phyloP scores from a whole-genome alignment of 352 stramenopile species.

The Pythium plurisporium region DNA sequence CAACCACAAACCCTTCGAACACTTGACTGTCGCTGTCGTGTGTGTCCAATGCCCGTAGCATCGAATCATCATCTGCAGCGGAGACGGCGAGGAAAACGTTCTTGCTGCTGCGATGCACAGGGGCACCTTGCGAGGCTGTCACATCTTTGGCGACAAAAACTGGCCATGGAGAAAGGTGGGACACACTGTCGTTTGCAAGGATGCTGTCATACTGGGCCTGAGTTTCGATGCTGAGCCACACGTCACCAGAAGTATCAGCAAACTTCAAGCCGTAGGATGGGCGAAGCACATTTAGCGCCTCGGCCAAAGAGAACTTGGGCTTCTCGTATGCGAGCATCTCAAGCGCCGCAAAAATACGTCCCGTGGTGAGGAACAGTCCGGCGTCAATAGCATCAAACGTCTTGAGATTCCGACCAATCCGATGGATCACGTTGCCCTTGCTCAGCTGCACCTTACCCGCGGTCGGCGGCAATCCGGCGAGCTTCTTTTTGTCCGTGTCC shows the following conservation, averaged over 20 bases:
- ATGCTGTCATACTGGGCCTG: conserved; percentile 61
- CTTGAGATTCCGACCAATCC: conserved; percentile 64
- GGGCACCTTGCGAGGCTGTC: neutral
- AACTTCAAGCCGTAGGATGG: conserved; percentile 78
- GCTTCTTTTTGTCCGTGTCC: conserved; percentile 58
- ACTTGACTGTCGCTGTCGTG: conserved; percentile 42
- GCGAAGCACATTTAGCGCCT: conserved; percentile 77
- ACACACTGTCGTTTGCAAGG: conserved; percentile 50
- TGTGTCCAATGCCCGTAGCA: conserved; percentile 57
- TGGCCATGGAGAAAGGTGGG: conserved; percentile 61
- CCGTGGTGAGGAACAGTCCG: conserved; percentile 68
- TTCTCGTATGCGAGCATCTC: conserved; percentile 83
- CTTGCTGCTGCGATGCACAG: conserved; percentile 32
- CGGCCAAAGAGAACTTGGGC: conserved; percentile 77
- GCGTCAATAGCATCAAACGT: conserved; percentile 76
- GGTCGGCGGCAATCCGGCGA: conserved; percentile 52
- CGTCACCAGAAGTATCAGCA: conserved; percentile 48
- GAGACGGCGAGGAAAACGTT: conserved; percentile 80
- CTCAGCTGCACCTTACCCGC: conserved; percentile 67
- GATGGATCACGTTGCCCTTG: conserved; percentile 42
- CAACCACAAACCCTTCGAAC: conserved; percentile 83
- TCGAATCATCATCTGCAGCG: conserved; percentile 68
- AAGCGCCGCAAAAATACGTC: conserved; percentile 68
- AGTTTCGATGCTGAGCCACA: conserved; percentile 80
- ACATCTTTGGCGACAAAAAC: conserved; percentile 75